These are phyloP conservation scores for Fusarium sp. DNA, from an alignment of 2,329 filamentous ascomycete genomes.

Conservation along the genomic window DNA sequence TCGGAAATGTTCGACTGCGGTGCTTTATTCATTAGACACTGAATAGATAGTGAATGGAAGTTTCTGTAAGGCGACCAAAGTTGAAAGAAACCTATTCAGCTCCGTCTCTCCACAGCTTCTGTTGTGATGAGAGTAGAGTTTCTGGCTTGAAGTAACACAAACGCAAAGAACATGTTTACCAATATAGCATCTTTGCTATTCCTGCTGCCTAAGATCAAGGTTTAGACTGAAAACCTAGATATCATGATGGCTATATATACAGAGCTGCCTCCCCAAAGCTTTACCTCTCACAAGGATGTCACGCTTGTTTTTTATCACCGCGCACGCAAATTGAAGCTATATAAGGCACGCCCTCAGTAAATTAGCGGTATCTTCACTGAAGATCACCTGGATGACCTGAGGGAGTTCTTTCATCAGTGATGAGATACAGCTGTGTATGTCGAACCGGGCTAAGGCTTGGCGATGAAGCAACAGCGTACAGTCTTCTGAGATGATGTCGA, in stretches of 20 bases:
- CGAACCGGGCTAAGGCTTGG: not conserved
- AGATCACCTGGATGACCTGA: not conserved
- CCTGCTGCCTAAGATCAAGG: not conserved
- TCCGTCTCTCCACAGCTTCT: not conserved
- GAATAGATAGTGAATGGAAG: not conserved
- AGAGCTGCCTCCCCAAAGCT: not conserved
- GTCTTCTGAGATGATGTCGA: conserved; percentile 2
- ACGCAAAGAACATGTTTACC: not conserved
- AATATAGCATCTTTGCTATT: not conserved
- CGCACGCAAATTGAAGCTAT: not conserved
- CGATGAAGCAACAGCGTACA: conserved; percentile 1
- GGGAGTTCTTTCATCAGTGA: not conserved
- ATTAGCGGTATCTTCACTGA: not conserved
- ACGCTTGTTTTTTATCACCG: no score
- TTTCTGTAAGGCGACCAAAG: not conserved
- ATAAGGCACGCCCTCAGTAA: not conserved
- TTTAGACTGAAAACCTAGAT: not conserved
- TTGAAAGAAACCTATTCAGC: not conserved
- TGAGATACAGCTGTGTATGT: not conserved
- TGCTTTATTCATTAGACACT: no score
- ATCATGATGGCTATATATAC: not conserved
- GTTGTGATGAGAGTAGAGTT: not conserved
- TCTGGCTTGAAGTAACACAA: not conserved
- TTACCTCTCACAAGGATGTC: not conserved
- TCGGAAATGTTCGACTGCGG: no score